Conservation (phyloP, 2,329 filamentous ascomycete genomes). For the Macrophomina pseudophaseolina region DNA sequence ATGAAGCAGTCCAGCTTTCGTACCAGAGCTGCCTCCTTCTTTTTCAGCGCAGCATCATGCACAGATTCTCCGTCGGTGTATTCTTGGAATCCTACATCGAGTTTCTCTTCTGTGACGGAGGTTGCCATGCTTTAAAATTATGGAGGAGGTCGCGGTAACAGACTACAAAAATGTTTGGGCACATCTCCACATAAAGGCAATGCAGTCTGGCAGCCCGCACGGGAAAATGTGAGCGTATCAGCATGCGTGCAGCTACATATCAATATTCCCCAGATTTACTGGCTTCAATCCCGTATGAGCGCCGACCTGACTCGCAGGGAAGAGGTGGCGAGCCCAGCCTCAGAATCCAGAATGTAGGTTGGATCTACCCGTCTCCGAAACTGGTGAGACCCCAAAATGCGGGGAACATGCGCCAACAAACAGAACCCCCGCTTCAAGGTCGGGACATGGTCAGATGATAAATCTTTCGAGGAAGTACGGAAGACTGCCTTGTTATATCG, state of each 20-base stretch:
- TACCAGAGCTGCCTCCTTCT: constrained; percentile 37
- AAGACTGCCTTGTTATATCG: too few species aligned
- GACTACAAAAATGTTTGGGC: neutral
- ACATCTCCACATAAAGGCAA: neutral
- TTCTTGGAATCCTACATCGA: neutral
- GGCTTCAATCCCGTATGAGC: too few species aligned
- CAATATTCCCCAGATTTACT: too few species aligned
- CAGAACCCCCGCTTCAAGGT: neutral
- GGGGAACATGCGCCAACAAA: constrained; percentile 9
- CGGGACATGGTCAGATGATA: neutral
- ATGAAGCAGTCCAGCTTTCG: constrained; percentile 41
- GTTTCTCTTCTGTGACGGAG: constrained; percentile 9
- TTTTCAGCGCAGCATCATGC: constrained; percentile 29
- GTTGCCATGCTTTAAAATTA: neutral
- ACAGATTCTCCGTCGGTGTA: constrained; percentile 31
- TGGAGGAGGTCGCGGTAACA: neutral
- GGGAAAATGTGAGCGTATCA: neutral
- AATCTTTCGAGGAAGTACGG: too few species aligned
- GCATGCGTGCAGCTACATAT: neutral
- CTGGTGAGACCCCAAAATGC: constrained; percentile 17
- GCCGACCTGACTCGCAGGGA: neutral
- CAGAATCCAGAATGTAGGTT: neutral
- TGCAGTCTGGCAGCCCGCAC: neutral
- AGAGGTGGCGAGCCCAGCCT: neutral
- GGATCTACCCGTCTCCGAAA: neutral